Percentiles rank a stretch among this genome's conserved stretches.
Evolutionary conservation across 164 flowering plant genomes (phyloP).

Genomic region (Tinospora cordifolia): DNA sequence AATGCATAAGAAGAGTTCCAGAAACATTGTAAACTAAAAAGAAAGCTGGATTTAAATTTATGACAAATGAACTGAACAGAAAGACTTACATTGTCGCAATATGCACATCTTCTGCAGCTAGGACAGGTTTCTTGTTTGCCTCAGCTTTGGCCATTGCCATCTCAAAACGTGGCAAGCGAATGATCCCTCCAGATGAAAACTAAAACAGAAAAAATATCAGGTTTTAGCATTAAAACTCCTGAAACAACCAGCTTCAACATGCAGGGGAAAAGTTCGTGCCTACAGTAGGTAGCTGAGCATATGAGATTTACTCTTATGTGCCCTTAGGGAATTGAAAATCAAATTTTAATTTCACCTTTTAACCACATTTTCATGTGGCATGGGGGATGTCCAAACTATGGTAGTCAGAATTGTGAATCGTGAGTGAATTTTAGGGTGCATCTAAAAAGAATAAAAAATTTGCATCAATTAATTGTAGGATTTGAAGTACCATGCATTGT

Average conservation of each 20-base stretch:
- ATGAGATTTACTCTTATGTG: neutral
- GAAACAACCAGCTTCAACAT: neutral
- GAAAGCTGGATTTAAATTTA: neutral
- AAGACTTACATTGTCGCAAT: slow-evolving; percentile 70
- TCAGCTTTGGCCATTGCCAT: slow-evolving; percentile 88
- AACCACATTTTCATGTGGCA: too few species aligned
- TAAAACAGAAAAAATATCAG: slow-evolving; percentile 24
- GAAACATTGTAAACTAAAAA: neutral
- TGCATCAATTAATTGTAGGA: too few species aligned
- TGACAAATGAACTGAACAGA: slow-evolving; percentile 3
- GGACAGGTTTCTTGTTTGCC: slow-evolving; percentile 75
- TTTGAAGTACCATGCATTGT: too few species aligned
- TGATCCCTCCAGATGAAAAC: slow-evolving; percentile 85
- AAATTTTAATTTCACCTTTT: too few species aligned
- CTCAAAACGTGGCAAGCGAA: slow-evolving; percentile 92
- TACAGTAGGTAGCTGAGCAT: neutral
- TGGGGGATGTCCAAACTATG: too few species aligned
- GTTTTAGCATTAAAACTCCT: neutral
- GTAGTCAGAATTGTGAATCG: too few species aligned
- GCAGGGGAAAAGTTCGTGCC: neutral
- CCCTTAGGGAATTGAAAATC: too few species aligned
- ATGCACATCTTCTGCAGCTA: slow-evolving; percentile 76
- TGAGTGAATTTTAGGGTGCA: too few species aligned
- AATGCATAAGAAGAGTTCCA: neutral
- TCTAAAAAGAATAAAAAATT: too few species aligned